phyloP scores from a whole-genome alignment of 345 rosid genomes.

The Citrus glauca region DNA sequence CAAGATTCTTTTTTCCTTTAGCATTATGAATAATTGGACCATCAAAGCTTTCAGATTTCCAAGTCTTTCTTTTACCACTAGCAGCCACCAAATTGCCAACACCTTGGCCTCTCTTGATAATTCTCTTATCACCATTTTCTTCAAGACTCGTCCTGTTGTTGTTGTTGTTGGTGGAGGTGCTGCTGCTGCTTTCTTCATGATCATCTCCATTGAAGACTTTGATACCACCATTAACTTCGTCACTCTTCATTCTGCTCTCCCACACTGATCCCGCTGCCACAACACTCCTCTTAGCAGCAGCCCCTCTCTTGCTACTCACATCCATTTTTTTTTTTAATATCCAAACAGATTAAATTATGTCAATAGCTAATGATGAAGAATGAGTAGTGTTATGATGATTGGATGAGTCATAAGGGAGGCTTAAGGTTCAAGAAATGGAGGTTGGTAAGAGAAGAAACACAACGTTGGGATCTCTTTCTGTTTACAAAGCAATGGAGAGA shows the following conservation, averaged over 20 bases:
- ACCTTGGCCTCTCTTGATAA: constrained; percentile 20
- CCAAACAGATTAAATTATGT: too few relatives aligned
- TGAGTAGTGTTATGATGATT: constrained; percentile 24
- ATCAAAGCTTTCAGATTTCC: constrained; percentile 50
- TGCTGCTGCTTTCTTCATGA: not conserved
- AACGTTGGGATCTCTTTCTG: constrained; percentile 15
- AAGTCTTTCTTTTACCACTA: constrained; percentile 56
- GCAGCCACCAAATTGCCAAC: constrained; percentile 21
- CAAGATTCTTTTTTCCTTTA: constrained; percentile 6
- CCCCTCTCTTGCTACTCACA: constrained; percentile 25
- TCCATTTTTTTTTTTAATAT: constrained; percentile 27
- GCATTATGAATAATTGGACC: constrained; percentile 39
- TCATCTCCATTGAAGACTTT: constrained; percentile 47
- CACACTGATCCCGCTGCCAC: constrained; percentile 75
- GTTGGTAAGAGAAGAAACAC: constrained; percentile 26
- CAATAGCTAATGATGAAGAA: not conserved
- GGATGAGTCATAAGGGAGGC: constrained; percentile 27
- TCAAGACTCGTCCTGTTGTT: not conserved
- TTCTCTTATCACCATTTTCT: constrained; percentile 10
- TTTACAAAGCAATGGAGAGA: constrained; percentile 11
- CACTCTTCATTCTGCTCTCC: constrained; percentile 80
- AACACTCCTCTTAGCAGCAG: constrained; percentile 30
- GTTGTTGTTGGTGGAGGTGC: too few relatives aligned
- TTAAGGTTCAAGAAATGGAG: constrained; percentile 44
- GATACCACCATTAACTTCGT: constrained; percentile 58